Conservation (phyloP, 139 green algal genomes). For the Chlamydomonas sp. region DNA sequence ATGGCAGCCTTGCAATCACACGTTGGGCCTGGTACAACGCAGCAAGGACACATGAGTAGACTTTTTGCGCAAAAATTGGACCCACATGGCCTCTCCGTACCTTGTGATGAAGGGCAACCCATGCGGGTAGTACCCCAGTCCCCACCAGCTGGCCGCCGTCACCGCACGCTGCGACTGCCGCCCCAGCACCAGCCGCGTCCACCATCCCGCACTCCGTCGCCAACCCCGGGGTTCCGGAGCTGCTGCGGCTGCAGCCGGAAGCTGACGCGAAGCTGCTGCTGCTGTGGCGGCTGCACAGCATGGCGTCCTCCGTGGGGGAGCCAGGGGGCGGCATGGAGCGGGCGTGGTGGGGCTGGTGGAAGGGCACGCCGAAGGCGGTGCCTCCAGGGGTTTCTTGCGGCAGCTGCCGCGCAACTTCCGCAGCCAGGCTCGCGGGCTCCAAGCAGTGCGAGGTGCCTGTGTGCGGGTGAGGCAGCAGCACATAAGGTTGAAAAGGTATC, state of each 20-base stretch:
- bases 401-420: too few relatives aligned
- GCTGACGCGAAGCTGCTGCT: conserved; percentile 39
- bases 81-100: too few relatives aligned
- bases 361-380: neutral
- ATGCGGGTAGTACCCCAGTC: too few relatives aligned
- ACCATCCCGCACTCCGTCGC: neutral
- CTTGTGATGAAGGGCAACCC: too few relatives aligned
- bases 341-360: neutral
- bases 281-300: conserved; percentile 31
- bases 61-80: too few relatives aligned
- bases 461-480: neutral
- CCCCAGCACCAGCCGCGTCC: neutral
- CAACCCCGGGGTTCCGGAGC: conserved; percentile 17
- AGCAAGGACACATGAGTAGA: too few relatives aligned
- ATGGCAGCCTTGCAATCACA: too few relatives aligned
- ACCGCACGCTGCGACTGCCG: neutral
- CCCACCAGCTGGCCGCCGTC: too few relatives aligned
- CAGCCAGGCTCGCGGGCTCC: too few relatives aligned
- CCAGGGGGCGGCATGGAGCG: neutral
- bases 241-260: conserved; percentile 37
- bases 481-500: neutral
- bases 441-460: too few relatives aligned
- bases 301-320: conserved; percentile 6
- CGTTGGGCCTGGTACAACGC: too few relatives aligned
- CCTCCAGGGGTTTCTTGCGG: too few relatives aligned